phyloP scores from a whole-genome alignment of 2,329 filamentous ascomycete genomes.

The Tolypocladium paradoxum region DNA sequence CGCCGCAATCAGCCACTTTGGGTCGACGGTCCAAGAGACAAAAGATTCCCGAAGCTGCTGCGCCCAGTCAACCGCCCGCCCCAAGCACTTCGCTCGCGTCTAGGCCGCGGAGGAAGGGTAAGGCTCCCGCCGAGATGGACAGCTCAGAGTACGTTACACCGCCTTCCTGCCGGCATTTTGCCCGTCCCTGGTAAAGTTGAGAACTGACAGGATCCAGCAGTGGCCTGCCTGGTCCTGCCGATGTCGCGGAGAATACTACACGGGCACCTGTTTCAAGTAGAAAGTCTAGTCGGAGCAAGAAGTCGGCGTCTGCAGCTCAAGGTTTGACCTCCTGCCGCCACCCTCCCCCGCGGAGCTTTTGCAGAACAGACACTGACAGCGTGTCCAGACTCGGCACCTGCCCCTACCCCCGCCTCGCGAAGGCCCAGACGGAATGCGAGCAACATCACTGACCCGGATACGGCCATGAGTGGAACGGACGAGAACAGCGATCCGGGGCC shows the following conservation, averaged over 20 bases:
- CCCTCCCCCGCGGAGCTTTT: not conserved
- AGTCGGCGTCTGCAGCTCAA: constrained; percentile 36
- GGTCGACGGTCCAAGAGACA: constrained; percentile 60
- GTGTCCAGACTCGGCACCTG: constrained; percentile 20
- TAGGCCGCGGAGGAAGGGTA: constrained; percentile 48
- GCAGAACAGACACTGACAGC: constrained; percentile 5
- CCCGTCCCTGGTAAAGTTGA: not conserved
- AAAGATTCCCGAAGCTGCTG: constrained; percentile 45
- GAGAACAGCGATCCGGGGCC: constrained; percentile 34
- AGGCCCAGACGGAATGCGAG: constrained; percentile 43
- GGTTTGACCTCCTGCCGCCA: constrained; percentile 16
- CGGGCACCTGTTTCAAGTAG: constrained; percentile 57
- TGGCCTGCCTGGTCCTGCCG: constrained; percentile 40
- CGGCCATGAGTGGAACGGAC: constrained; percentile 60
- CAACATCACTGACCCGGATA: constrained; percentile 49
- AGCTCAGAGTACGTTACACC: constrained; percentile 48
- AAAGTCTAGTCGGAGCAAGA: constrained; percentile 64
- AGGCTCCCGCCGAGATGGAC: constrained; percentile 58
- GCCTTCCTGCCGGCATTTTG: not conserved
- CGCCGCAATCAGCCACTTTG: constrained; percentile 21
- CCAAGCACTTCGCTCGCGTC: constrained; percentile 20
- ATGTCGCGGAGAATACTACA: constrained; percentile 46
- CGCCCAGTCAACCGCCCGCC: constrained; percentile 21
- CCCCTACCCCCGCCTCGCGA: constrained; percentile 28
- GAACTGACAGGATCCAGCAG: constrained; percentile 9